phyloP scores from a whole-genome alignment of 2,329 filamentous ascomycete genomes.

The Bipolaris bicolor region DNA sequence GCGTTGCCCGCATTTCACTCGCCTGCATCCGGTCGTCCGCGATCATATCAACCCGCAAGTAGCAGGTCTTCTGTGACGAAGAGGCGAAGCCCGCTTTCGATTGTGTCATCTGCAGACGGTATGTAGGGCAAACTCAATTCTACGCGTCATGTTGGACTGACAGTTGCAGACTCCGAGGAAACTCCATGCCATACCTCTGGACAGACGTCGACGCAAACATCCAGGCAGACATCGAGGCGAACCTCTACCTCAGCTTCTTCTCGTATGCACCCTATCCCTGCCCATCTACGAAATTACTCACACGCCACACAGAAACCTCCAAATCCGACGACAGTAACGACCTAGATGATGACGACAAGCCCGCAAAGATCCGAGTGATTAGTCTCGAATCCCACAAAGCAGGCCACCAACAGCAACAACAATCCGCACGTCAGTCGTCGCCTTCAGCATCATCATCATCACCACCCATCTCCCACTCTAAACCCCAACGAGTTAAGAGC shows the following conservation, averaged over 20 bases:
- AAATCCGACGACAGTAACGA: conserved; percentile 7
- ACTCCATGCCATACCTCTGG: conserved; percentile 4
- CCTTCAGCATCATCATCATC: not conserved
- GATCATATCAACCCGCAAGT: conserved; percentile 10
- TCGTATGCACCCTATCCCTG: conserved; percentile 1
- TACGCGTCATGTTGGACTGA: not conserved
- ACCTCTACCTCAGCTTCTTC: conserved; percentile 16
- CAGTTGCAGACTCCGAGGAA: conserved; percentile 10
- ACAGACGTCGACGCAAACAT: conserved; percentile 14
- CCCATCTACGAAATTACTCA: not conserved
- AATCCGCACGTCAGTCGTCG: not conserved
- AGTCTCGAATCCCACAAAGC: not conserved
- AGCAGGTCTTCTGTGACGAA: conserved; percentile 22
- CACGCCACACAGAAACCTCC: conserved; percentile 5
- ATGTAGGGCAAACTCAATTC: not conserved
- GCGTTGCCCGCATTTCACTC: conserved; percentile 4
- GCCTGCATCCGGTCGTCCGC: conserved; percentile 10
- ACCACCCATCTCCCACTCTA: conserved; percentile 3
- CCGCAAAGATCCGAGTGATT: conserved; percentile 9
- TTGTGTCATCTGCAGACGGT: conserved; percentile 21
- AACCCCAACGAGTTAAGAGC: conserved; percentile 6
- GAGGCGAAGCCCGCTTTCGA: conserved; percentile 24
- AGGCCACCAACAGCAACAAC: conserved; percentile 1
- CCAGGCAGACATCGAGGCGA: conserved; percentile 14
- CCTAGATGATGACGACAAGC: conserved; percentile 2